Evolutionary conservation across 129 eudicot species (phyloP), one percentile per base, ranked within the genome.

Genomic region (Tanacetum coccineum): DNA sequence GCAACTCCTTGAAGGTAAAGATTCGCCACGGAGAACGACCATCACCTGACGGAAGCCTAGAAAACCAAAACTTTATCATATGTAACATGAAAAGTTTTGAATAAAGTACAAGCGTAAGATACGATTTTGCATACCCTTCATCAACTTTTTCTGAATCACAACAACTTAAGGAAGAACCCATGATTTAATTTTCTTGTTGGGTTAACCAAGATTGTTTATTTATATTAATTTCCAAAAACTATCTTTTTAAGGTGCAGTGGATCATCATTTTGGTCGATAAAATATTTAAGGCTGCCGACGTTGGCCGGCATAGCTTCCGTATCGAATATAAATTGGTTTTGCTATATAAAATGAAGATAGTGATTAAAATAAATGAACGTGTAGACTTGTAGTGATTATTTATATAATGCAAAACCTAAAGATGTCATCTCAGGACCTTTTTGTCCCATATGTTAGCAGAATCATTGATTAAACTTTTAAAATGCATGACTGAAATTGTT

Each of bases 1-100:
- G 82, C 77, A 89, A 69, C 75, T 89, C 96, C 72, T 85, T 89
- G 84, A 79, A 89, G 39, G 84, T 85, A 62, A 85, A 89, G 26
- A 89, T 83, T 51, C 93, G 75, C 96, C 96, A 89, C 1, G 81
- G 50, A 59, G 66, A 55, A 54, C 70, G 65, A 14, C 79, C 82
- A 45, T 70, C 80, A 17, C 76, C 66, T 19, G 66, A 44, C 25
- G 72, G 47, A 62, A 64, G 57, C 79, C 93, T 86, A 63, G 15
- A 60, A 70, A 46, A 28, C 11, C 11, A 48, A 46, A 22, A 22
- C 11, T 36, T 61, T 62, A 51, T 5, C 2, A 22, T 13, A n/a
- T 7, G 53, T 30, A 5, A 28, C 20, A 11, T 18, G 4, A 7
- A 2, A 45, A 15, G n/a, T 5, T 51, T 26, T 25, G 13, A 4